These are phyloP conservation scores for Drechslerella dactyloides DNA, from an alignment of 2,329 filamentous ascomycete species.

Conservation along the genomic window DNA sequence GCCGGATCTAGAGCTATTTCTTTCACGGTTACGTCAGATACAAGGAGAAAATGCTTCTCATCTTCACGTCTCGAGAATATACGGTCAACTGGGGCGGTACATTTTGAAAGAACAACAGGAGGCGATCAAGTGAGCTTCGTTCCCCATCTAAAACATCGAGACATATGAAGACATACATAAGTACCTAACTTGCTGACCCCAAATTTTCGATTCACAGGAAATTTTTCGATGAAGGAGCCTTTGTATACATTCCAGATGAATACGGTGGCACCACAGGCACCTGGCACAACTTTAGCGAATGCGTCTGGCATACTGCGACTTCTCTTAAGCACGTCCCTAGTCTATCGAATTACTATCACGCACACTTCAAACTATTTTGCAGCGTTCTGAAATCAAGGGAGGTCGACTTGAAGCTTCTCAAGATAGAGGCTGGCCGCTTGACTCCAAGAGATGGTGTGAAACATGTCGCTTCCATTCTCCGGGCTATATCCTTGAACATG, in stretches of 20 bases:
- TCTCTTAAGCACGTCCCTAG: not conserved
- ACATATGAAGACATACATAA: no score
- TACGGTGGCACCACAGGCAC: not conserved
- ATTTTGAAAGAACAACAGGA: not conserved
- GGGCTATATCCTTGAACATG: not conserved
- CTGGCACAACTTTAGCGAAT: not conserved
- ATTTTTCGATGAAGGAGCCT: slow-evolving; percentile 1
- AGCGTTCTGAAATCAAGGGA: not conserved
- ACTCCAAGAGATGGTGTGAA: not conserved
- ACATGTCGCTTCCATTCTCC: not conserved
- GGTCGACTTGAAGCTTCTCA: not conserved
- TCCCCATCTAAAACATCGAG: no score
- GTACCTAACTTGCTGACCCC: not conserved
- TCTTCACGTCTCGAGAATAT: not conserved
- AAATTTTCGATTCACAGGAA: not conserved
- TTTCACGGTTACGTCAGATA: not conserved
- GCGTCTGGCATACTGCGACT: not conserved
- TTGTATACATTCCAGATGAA: not conserved
- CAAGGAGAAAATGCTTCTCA: not conserved
- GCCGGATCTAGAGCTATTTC: slow-evolving; percentile 1
- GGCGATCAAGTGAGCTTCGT: not conserved
- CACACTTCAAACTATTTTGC: not conserved
- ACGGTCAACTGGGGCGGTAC: not conserved
- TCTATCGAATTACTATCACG: not conserved
- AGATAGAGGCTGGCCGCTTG: not conserved